A percentile compares a stretch with the other conserved stretches of the same genome.
Evolutionary conservation across 2,329 filamentous ascomycete genomes (phyloP).

Genomic region (Phialemonium atrogriseum): DNA sequence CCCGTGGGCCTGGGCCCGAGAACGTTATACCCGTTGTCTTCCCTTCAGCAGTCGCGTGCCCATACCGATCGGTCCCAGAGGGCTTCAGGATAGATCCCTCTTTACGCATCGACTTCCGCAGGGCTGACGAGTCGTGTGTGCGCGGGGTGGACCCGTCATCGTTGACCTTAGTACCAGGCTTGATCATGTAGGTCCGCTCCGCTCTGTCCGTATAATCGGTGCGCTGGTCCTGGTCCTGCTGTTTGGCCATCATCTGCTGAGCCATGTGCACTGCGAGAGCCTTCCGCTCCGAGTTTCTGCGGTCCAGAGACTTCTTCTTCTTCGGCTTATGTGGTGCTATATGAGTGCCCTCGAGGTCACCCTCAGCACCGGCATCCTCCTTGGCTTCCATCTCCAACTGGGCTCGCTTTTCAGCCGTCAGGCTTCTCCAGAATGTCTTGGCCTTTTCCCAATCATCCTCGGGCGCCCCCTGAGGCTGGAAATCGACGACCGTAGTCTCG

Average conservation of each 20-base stretch:
- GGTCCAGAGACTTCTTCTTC: slow-evolving; percentile 33
- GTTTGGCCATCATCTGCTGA: slow-evolving; percentile 53
- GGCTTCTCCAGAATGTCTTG: slow-evolving; percentile 61
- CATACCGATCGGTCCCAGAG: slow-evolving; percentile 3
- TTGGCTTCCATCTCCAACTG: slow-evolving; percentile 51
- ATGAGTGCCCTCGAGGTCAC: slow-evolving; percentile 28
- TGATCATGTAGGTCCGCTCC: slow-evolving; percentile 20
- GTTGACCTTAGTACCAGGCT: slow-evolving; percentile 16
- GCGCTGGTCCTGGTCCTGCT: slow-evolving; percentile 52
- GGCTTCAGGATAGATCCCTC: slow-evolving; percentile 6
- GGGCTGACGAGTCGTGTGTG: slow-evolving; percentile 15
- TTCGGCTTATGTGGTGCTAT: slow-evolving; percentile 20
- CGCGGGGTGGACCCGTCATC: background rate
- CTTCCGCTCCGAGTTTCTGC: slow-evolving; percentile 29
- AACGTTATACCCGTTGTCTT: too few species aligned
- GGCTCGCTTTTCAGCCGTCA: slow-evolving; percentile 54
- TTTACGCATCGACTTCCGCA: slow-evolving; percentile 25
- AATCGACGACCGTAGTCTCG: slow-evolving; percentile 9
- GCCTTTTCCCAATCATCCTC: slow-evolving; percentile 58
- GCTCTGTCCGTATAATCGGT: slow-evolving; percentile 24
- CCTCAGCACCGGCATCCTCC: slow-evolving; percentile 42
- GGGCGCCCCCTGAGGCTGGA: slow-evolving; percentile 3
- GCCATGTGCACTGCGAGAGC: slow-evolving; percentile 36
- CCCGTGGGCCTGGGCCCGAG: slow-evolving; percentile 1
- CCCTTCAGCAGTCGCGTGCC: background rate